phyloP scores from a whole-genome alignment of 2,329 filamentous ascomycete species.

The Epichloe gansuensis region DNA sequence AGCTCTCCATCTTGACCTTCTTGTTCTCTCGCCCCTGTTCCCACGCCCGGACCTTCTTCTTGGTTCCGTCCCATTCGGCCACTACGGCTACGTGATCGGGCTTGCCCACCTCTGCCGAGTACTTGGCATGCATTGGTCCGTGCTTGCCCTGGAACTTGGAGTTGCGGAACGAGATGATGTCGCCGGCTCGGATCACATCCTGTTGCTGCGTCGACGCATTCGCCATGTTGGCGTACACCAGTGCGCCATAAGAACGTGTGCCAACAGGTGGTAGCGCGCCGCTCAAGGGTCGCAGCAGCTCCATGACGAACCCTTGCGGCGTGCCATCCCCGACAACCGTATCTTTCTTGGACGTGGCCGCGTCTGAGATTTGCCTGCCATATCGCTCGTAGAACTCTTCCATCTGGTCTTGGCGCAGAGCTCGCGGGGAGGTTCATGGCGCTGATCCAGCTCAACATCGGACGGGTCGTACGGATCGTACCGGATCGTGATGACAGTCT shows the following conservation, averaged over 20 bases:
- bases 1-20: slow-evolving; percentile 90
- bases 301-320: slow-evolving; percentile 62
- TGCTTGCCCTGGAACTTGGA: slow-evolving; percentile 92
- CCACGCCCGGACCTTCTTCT: slow-evolving; percentile 94
- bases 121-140: slow-evolving; percentile 91
- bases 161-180: slow-evolving; percentile 87
- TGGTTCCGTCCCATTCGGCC: slow-evolving; percentile 93
- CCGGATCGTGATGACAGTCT: slow-evolving; percentile 72
- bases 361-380: slow-evolving; percentile 64
- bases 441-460: slow-evolving; percentile 68
- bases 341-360: slow-evolving; percentile 61
- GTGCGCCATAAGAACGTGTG: slow-evolving; percentile 77
- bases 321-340: slow-evolving; percentile 75
- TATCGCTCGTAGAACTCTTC: slow-evolving; percentile 75
- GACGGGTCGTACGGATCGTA: slow-evolving; percentile 65
- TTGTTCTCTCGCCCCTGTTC: slow-evolving; percentile 89
- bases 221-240: slow-evolving; percentile 89
- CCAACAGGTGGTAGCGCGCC: slow-evolving; percentile 74
- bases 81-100: slow-evolving; percentile 84
- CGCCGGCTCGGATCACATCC: slow-evolving; percentile 86
- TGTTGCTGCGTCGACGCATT: slow-evolving; percentile 84
- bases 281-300: slow-evolving; percentile 62
- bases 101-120: slow-evolving; percentile 76
- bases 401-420: slow-evolving; percentile 82
- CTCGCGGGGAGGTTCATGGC: slow-evolving; percentile 74